Evolutionary conservation across 495 filamentous ascomycete genomes (phyloP), one percentile per base, ranked within the genome.

Genomic region (Penicillium lividum): DNA sequence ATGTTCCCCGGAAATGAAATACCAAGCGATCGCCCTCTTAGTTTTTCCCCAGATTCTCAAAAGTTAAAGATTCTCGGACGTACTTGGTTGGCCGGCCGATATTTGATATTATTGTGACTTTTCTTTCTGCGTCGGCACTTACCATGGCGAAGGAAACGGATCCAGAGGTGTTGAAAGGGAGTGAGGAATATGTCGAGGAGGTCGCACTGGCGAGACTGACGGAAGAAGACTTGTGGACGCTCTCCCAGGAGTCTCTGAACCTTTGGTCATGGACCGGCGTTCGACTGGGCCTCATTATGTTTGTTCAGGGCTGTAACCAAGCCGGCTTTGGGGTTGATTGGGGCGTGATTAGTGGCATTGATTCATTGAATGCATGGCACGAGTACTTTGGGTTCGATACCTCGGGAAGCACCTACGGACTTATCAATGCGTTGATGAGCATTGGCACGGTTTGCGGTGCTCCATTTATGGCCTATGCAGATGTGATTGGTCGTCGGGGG

Each of bases 281-380:
- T 44, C 70, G 76, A 15, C 59, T 78, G 7, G 56, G 48, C 30
- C 62, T 69, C 22, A 73, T 76, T 31, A 71, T 77, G 66, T 69
- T 77, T 43, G 66, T 77, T 10, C 68, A 73, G 51, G 72, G 73
- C 33, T 77, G 73, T 51, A 73, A 76, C 51, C 70, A 73, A 54
- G 75, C 76, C 22, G 73, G 75, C 13, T 77, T 68, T 60, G 73
- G 73, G 40, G 67, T 77, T 27, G 76, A 77, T 54, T 77, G 76
- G 76, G 69, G 67, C 6, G 73, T 76, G 11, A 77, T 77, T 40
- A 57, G 71, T 46, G 73, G 75, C 13, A 72, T 75, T 52, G 73
- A 76, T 47, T 51, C 69, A 8, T 52, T 67, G 33, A 5, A 55
- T 4, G 30, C 64, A 53, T 77, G 73, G 73, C 73, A 76, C 43